phyloP scores from a whole-genome alignment of 768 basidiomycete species.

The Amanita exitialis region DNA sequence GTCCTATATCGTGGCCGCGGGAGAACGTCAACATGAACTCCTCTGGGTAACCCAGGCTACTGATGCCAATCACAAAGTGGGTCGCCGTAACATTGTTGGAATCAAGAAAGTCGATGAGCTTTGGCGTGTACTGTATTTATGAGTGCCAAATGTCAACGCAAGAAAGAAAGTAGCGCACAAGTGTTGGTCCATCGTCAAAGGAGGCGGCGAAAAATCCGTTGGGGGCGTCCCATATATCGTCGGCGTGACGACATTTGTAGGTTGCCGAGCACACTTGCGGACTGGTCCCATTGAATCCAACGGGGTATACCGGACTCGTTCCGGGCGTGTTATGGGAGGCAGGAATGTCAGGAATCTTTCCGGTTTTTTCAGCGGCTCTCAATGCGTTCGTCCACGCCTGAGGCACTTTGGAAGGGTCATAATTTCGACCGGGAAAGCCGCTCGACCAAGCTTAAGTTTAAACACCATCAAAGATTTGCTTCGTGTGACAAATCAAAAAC shows the following conservation, averaged over 20 bases:
- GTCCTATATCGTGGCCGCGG: conserved; percentile 34
- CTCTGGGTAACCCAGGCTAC: conserved; percentile 51
- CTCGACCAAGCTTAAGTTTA: conserved; percentile 43
- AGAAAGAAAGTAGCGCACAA: conserved; percentile 16
- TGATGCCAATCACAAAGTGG: conserved; percentile 84
- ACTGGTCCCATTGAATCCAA: conserved; percentile 32
- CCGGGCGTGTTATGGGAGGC: conserved; percentile 27
- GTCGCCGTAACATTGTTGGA: conserved; percentile 63
- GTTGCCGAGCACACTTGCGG: conserved; percentile 67
- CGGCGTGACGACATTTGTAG: conserved; percentile 50
- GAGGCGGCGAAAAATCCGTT: conserved; percentile 51
- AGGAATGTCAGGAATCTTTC: conserved; percentile 66
- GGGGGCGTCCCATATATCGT: conserved; percentile 74
- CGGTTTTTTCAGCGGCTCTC: conserved; percentile 50
- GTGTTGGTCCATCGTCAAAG: conserved; percentile 77
- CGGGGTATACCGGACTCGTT: conserved; percentile 34
- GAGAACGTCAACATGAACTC: conserved; percentile 46
- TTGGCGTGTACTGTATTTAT: conserved; percentile 23
- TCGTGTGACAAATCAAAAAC: not conserved
- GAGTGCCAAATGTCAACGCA: not conserved
- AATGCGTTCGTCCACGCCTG: conserved; percentile 66
- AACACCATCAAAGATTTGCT: not conserved
- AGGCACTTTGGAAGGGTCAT: conserved; percentile 47
- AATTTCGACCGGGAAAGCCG: conserved; percentile 42
- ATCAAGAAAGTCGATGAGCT: conserved; percentile 57